A percentile compares a stretch with the other conserved stretches of the same genome.
These are phyloP conservation scores for Rhizophlyctis rosea DNA, from an alignment of 192 early-diverging fungal genomes.

Conservation along the genomic window DNA sequence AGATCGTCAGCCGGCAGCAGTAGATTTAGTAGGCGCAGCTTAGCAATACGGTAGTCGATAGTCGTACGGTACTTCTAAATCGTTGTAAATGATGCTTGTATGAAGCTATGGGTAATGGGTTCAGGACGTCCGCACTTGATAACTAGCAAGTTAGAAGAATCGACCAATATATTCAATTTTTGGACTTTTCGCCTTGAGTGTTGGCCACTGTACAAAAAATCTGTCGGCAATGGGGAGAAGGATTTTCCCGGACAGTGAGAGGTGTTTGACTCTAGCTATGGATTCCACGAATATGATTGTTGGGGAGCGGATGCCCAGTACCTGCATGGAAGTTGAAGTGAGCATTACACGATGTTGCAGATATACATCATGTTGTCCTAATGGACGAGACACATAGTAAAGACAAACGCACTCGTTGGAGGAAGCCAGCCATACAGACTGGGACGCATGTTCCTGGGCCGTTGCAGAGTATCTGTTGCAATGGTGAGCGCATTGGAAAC, in stretches of 20 bases:
- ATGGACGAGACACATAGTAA: too few relatives aligned
- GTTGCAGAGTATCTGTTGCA: slow-evolving; percentile 82
- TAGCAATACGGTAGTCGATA: too few relatives aligned
- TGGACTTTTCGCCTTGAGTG: slow-evolving; percentile 21
- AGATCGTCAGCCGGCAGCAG: too few relatives aligned
- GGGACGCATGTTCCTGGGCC: slow-evolving; percentile 88
- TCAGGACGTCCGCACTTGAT: too few relatives aligned
- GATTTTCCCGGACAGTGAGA: slow-evolving; percentile 88
- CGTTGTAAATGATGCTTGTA: too few relatives aligned
- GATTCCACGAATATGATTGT: slow-evolving; percentile 85
- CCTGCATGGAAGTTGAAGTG: too few relatives aligned
- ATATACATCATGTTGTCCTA: too few relatives aligned
- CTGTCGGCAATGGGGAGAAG: slow-evolving; percentile 72
- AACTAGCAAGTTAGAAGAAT: slow-evolving; percentile 18
- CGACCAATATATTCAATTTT: slow-evolving; percentile 35
- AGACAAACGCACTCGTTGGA: slow-evolving; percentile 60
- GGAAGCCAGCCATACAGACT: slow-evolving; percentile 56
- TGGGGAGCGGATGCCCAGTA: slow-evolving; percentile 53
- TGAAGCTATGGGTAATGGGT: too few relatives aligned
- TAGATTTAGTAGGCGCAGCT: too few relatives aligned
- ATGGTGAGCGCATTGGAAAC: too few relatives aligned
- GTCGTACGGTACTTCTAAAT: too few relatives aligned
- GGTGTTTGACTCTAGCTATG: slow-evolving; percentile 76
- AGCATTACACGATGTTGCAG: too few relatives aligned
- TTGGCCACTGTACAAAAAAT: slow-evolving; percentile 92